Evolutionary conservation across 768 basidiomycete genomes (phyloP).

Genomic region (Royoungia palumana): DNA sequence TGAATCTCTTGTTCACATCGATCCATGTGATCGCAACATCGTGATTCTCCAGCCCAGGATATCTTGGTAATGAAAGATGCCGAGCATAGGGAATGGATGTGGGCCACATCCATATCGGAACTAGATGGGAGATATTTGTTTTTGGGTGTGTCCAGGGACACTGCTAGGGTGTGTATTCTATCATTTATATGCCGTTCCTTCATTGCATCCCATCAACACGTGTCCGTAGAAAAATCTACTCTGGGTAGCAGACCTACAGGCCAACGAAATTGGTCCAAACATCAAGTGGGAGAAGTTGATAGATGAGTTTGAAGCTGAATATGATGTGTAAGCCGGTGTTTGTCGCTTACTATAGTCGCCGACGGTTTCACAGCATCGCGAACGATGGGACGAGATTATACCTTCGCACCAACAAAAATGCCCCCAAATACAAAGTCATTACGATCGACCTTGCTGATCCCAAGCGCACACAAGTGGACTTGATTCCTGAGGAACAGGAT

Average conservation of each 20-base stretch:
- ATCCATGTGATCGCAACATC: constrained; percentile 1
- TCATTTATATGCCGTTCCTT: not conserved
- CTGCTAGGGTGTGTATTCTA: constrained; percentile 48
- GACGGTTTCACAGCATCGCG: constrained; percentile 44
- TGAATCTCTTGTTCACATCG: not conserved
- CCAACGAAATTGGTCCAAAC: constrained; percentile 56
- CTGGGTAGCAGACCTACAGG: constrained; percentile 67
- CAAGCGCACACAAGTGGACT: constrained; percentile 46
- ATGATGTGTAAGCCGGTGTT: constrained; percentile 48
- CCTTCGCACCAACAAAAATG: constrained; percentile 61
- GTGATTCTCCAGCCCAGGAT: constrained; percentile 52
- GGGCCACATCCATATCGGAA: constrained; percentile 51
- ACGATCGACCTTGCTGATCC: constrained; percentile 57
- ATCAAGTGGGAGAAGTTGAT: constrained; percentile 73
- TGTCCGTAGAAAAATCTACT: constrained; percentile 61
- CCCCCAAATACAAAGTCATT: constrained; percentile 64
- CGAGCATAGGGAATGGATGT: constrained; percentile 65
- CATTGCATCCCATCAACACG: not conserved
- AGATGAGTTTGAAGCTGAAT: constrained; percentile 65
- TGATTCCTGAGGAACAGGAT: constrained; percentile 66
- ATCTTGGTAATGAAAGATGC: constrained; percentile 63
- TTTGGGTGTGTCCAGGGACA: constrained; percentile 55
- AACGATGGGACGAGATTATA: constrained; percentile 64
- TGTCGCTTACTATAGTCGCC: not conserved
- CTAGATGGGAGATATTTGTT: constrained; percentile 62